phyloP scores from a whole-genome alignment of 108 stramenopile species.

The Nitzschia inconspicua region DNA sequence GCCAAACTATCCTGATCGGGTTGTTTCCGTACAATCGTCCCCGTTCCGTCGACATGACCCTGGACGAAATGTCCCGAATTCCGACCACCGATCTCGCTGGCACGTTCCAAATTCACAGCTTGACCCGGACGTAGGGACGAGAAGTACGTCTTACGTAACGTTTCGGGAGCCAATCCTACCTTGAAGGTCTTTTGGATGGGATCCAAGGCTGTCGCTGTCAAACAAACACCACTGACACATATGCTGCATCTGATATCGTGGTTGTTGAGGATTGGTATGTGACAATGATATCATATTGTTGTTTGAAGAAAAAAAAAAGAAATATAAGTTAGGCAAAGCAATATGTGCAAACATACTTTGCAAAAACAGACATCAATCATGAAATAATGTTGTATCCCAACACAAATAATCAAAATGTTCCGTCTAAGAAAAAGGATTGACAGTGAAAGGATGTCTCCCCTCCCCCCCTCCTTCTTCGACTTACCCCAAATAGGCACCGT shows the following conservation, averaged over 20 bases:
- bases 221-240: constrained; percentile 97
- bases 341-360: too few relatives aligned
- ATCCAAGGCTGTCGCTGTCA: constrained; percentile 88
- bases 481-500: constrained; percentile 91
- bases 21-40: constrained; percentile 73
- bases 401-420: too few relatives aligned
- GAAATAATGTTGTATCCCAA: too few relatives aligned
- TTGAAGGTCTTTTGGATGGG: constrained; percentile 58
- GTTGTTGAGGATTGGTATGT: too few relatives aligned
- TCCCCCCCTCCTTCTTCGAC: too few relatives aligned
- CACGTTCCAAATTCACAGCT: constrained; percentile 90
- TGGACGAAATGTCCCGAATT: constrained; percentile 98
- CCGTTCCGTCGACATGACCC: constrained; percentile 96
- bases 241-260: constrained; percentile 91
- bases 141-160: constrained; percentile 85
- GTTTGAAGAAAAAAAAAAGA: too few relatives aligned
- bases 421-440: too few relatives aligned
- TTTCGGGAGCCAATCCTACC: constrained; percentile 93
- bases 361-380: too few relatives aligned
- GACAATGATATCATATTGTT: too few relatives aligned
- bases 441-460: too few relatives aligned
- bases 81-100: constrained; percentile 88
- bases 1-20: constrained; percentile 89
- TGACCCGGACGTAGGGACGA: constrained; percentile 49
- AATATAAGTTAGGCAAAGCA: too few relatives aligned